Base-by-base conservation (phyloP, 257 asterid species). In the Nicotiana noctiflora region DNA sequence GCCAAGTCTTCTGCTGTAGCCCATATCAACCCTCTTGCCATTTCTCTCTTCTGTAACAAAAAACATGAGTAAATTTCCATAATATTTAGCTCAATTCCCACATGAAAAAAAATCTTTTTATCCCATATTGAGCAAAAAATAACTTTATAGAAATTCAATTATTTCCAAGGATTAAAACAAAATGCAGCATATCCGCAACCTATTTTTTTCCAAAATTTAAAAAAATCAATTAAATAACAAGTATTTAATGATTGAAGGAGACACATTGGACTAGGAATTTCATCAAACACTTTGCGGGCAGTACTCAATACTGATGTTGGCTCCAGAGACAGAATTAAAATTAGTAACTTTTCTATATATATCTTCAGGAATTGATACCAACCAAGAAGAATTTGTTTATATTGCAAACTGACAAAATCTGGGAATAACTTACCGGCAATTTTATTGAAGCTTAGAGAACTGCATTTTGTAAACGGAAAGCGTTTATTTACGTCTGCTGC, bases 1-100 rank as follows among this genome's bases (percentile, higher is more conserved):
- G 93, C 88, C 85, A 94, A 53, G 83, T 94, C 98, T 82, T 94
- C 97, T 0, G 97, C 92, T 40, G 95, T 90, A 15, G 93, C 96
- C 98, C 98, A 94, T 82, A 94, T 85, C 88, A 91, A 82, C 40
- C 97, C 94, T 84, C 76, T 89, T n/a, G 88, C 91, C 98, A 93
- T 91, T 85, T 46, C 76, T 40, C 52, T 57, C 10, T 49, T 27
- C 14, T 62, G 75, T 72, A 4, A 40, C 46, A 40, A 40, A 40
- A 40, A 40, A 40, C 46, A 7, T 40, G 46, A 40, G 46, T 40
- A 40, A 40, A 40, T 40, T 40, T 40, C 10, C 46, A 40, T 40
- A 40, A 40, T 9, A 40, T 40, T 40, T 9, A 40, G 46, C 46
- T 40, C 46, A 40, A 7, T 8, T 40, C 46, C 46, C 11, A 40